These are phyloP conservation scores for Paecilomyces sp. DNA, from an alignment of 2,329 filamentous ascomycete genomes.

Conservation along the genomic window DNA sequence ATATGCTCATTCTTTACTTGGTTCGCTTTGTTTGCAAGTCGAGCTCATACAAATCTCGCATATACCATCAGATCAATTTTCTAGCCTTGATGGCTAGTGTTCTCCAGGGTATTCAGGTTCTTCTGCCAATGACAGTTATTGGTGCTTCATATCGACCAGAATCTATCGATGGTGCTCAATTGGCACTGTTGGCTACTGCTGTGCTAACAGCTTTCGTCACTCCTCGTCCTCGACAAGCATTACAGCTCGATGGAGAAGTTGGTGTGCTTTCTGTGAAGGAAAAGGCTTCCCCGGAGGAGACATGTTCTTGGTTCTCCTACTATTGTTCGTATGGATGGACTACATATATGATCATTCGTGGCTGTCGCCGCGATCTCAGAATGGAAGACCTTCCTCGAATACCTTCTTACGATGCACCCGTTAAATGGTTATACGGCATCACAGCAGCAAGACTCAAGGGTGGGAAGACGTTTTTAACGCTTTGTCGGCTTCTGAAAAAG, in stretches of 20 bases:
- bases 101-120: conserved; percentile 13
- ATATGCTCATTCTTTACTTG: conserved; percentile 14
- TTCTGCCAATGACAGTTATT: conserved; percentile 18
- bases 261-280: conserved; percentile 4
- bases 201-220: conserved; percentile 10
- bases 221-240: conserved; percentile 11
- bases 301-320: conserved; percentile 24
- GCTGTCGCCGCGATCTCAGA: conserved; percentile 18
- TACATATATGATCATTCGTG: conserved; percentile 21
- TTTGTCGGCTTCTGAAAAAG: conserved; percentile 16
- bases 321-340: conserved; percentile 29
- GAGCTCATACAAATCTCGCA: conserved; percentile 3
- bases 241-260: conserved; percentile 11
- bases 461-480: conserved; percentile 18
- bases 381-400: conserved; percentile 26
- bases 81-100: conserved; percentile 10
- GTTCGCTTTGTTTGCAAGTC: conserved; percentile 10
- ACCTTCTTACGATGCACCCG: conserved; percentile 22
- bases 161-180: conserved; percentile 9
- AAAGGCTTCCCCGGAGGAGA: conserved; percentile 21
- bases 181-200: conserved; percentile 10
- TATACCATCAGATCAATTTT: conserved; percentile 19
- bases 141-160: conserved; percentile 11
- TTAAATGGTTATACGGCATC: conserved; percentile 18
- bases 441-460: conserved; percentile 15